Base-by-base conservation (phyloP, 2,329 filamentous ascomycete species). In the Claviceps sp. region DNA sequence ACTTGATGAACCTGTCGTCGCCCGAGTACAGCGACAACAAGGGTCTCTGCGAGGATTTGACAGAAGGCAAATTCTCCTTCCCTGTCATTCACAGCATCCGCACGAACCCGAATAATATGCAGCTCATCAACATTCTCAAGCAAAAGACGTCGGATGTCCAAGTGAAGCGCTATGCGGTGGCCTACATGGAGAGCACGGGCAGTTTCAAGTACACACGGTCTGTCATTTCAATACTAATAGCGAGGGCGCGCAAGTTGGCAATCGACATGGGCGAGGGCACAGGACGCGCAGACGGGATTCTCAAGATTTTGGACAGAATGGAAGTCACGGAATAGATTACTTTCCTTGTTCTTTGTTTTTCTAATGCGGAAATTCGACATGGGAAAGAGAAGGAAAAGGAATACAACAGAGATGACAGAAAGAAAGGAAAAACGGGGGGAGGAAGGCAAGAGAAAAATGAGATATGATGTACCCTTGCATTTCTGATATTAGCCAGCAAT, bases 31-130 rank as follows among this genome's bases (percentile, higher is more conserved):
- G 82, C 40, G 75, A 85, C 57, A 91, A 95, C 68, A 97, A 97
- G 72, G 93, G 91, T 48, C 79, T 95, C 59, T 95, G 88, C 68
- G 91, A 97, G 72, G 93, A 97, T 68, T 71, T 97, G 60, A 96
- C 89, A 1, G 93, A 97, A 71, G 91, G 91, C 57, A 97, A 97
- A 75, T 96, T 96, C 72, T 91, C 85, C 26, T 96, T 96, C 65
- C 89, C 90, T 42, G 84, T 97, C 61, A 95, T 97, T 61, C 91
- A 97, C 71, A 85, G 86, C 65, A 94, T 97, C 59, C 86, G 87
- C 55, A 73, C 84, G 54, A 80, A 89, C 64, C 87, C 80, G 17
- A 70, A 72, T 34, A 87, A 89, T 64, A 74, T 86, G 59, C 84
- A 94, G 62, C 78, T 98, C 52, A 79, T 96, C 66, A 95, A 93